Evolutionary conservation across 106 monocot species (phyloP).

Genomic region (Apostasia shenzhenica): DNA sequence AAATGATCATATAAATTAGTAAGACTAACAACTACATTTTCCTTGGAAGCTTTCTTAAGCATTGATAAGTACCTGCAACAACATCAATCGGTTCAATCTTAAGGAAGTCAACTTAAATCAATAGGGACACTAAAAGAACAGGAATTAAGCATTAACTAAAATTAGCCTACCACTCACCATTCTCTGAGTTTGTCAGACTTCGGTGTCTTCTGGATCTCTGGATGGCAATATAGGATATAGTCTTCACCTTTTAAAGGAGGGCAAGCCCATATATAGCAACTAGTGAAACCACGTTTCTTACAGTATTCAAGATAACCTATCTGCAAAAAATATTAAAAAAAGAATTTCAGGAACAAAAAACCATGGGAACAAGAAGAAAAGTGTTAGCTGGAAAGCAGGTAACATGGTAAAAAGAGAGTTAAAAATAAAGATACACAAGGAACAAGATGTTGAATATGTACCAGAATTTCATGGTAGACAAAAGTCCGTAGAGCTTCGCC

Average conservation of each 20-base stretch:
- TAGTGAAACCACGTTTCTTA: conserved; percentile 82
- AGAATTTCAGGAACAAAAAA: no score
- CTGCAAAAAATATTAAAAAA: conserved; percentile 18
- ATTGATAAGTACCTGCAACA: conserved; percentile 66
- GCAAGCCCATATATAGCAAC: conserved; percentile 97
- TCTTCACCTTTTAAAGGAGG: conserved; percentile 95
- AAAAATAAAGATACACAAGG: no score
- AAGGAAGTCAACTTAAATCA: no score
- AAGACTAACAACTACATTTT: conserved; percentile 67
- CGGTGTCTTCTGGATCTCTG: conserved; percentile 93
- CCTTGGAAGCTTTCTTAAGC: conserved; percentile 67
- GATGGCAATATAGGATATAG: conserved; percentile 94
- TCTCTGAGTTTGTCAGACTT: conserved; percentile 91
- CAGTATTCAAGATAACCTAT: conserved; percentile 97
- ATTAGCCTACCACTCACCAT: conserved; percentile 32
- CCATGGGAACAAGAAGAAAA: no score
- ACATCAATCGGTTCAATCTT: background rate
- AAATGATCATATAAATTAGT: conserved; percentile 86
- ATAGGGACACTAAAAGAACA: no score
- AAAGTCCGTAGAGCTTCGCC: conserved; percentile 86
- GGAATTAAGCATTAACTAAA: no score
- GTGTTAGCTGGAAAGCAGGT: no score
- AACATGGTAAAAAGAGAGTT: no score
- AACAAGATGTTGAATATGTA: conserved; percentile 9
- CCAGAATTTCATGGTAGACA: conserved; percentile 97